Evolutionary conservation across 768 basidiomycete species (phyloP), one percentile per base, ranked within the genome.

Genomic region (Austroboletus festivus): DNA sequence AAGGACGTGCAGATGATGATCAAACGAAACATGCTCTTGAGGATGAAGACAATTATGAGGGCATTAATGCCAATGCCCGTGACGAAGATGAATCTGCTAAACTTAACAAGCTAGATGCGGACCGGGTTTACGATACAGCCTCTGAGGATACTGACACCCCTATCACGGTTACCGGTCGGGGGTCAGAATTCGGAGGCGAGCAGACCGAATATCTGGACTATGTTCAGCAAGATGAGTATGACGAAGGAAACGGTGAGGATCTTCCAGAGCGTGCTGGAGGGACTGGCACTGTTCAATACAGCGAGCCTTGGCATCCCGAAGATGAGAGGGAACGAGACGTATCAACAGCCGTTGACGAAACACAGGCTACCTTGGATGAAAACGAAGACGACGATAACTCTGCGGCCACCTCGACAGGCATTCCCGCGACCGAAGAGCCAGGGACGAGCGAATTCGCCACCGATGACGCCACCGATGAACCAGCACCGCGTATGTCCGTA

Each of bases 221-320:
- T 37, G 58, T 55, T 39, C 64, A 70, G 22, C 48, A 55, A 3
- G 68, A 63, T 42, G 73, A 73, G 20, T 67, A 69, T 46, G 67
- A 70, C 21, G 68, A 69, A 30, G 59, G 52, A 35, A 69, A 65
- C 23, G 67, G 65, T 20, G 73, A 72, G 23, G 68, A 64, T 23
- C 58, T 68, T 12, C 57, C 58, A 0, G 71, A 73, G 40, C 62
- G 59, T 30, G 52, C 59, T 0, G 62, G 56, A 9, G 60, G 48
- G 1, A 50, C 47, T 4, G 38, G 49, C 20, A 42, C 46, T 19
- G 24, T 41, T 8, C 59, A 55, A 42, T 56, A 58, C 11, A 56
- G 50, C 30, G 57, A 62, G 41, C 44, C 48, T 37, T 42, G 18
- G 12, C 60, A 58, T 35, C 53, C 56, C 10, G 63, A 63, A 18